Base-by-base conservation (phyloP, 805 yeast species). In the Wickerhamiella bombiphila region DNA sequence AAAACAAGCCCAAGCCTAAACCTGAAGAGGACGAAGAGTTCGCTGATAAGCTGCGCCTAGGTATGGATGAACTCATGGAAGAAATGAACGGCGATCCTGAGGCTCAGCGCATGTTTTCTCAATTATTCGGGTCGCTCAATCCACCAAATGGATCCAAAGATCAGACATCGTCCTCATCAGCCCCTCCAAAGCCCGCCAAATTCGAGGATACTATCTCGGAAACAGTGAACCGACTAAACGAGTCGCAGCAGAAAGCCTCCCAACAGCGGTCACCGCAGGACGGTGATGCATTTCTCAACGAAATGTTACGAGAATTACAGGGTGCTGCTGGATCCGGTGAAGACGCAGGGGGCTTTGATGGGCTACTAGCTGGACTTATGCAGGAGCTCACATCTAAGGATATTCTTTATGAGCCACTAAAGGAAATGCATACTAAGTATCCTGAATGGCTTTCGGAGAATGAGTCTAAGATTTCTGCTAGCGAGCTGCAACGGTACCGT, bases 371-470 rank as follows among this genome's bases (percentile, higher is more conserved):
- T 15, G 82, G 80, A 26, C 74, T 88, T 74, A 64, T 88, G 50
- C 76, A 74, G 44, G 88, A 85, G 53, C 67, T 88, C 55, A 72
- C 91, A 5, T 73, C 91, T 4, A 88, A 85, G 52, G 86, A 77
- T 40, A 80, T 86, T 16, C 65, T 88, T 28, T 86, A 81, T 53
- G 93, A 79, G 48, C 95, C 97, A 2, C 68, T 88, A 59, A 79
- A 76, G 51, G 94, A 83, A 42, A 66, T 86, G 54, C 72, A 76
- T 45, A 59, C 63, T 9, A 81, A 80, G 52, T 82, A 75, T 54
- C 80, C 83, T 2, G 67, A 57, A 20, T 88, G 81, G 76, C 64
- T 88, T 43, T 58, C 60, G 32, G 70, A 68, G 34, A 67, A 79
- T 44, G 61, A 63, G 36, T 32, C 20, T 17, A 54, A 52, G 26